Evolutionary conservation across 129 eudicot genomes (phyloP).

Genomic region (Heracleum sosnowskyi): DNA sequence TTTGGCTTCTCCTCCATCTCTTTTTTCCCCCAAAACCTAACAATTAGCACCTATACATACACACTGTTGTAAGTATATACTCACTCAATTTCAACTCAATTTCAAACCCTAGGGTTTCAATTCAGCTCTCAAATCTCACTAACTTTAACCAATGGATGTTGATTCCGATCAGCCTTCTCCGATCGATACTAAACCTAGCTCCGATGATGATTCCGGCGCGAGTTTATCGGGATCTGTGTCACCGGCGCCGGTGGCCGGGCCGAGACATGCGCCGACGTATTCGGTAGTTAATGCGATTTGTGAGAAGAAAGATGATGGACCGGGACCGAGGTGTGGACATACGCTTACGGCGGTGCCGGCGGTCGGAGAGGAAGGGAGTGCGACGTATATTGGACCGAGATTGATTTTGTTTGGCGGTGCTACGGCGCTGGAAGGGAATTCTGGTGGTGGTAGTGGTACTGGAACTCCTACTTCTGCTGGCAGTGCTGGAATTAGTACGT

Average conservation of each 20-base stretch:
- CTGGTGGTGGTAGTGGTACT: slow-evolving; percentile 32
- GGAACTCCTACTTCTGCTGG: slow-evolving; percentile 90
- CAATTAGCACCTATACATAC: not conserved
- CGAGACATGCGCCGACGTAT: slow-evolving; percentile 79
- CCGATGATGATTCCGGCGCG: slow-evolving; percentile 22
- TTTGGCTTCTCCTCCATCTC: not conserved
- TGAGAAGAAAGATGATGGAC: slow-evolving; percentile 92
- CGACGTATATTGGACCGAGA: slow-evolving; percentile 80
- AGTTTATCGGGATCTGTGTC: slow-evolving; percentile 9
- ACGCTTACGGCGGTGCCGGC: slow-evolving; percentile 93
- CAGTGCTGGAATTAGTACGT: slow-evolving; percentile 90
- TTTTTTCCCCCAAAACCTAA: not conserved
- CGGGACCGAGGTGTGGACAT: slow-evolving; percentile 96
- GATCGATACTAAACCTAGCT: slow-evolving; percentile 7
- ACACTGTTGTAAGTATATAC: not conserved
- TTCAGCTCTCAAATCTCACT: not conserved
- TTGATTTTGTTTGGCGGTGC: slow-evolving; percentile 93
- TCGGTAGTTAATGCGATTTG: slow-evolving; percentile 64
- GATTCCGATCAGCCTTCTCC: slow-evolving; percentile 59
- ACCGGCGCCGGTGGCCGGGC: slow-evolving; percentile 38
- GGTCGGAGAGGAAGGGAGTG: slow-evolving; percentile 84
- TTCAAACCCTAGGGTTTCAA: not conserved
- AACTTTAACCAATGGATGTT: slow-evolving; percentile 42
- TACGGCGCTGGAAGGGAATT: slow-evolving; percentile 93
- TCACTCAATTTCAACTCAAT: not conserved